Conservation (phyloP, 495 filamentous ascomycete genomes). For the Oleoguttula mirabilis region DNA sequence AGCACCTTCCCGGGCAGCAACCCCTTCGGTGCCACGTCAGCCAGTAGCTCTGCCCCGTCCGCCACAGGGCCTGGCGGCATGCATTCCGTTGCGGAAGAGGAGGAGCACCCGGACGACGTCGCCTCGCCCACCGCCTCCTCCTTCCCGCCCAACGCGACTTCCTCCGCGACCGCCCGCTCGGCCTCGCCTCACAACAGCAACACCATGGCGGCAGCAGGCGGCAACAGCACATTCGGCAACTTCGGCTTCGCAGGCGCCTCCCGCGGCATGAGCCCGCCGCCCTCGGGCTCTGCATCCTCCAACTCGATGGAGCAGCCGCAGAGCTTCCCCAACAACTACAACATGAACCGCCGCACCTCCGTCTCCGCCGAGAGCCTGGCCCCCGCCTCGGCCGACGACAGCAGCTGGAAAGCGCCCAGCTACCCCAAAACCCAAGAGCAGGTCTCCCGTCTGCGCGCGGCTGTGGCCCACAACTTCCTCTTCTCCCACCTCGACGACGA, state of each 20-base stretch:
- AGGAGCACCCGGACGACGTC: slow-evolving; percentile 44
- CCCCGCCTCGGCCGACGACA: slow-evolving; percentile 65
- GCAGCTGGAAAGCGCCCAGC: slow-evolving; percentile 81
- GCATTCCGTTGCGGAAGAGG: slow-evolving; percentile 48
- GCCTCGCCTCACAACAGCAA: slow-evolving; percentile 14
- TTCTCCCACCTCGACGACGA: slow-evolving; percentile 94
- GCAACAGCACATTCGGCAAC: slow-evolving; percentile 26
- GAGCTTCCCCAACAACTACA: slow-evolving; percentile 85
- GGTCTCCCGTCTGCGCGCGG: slow-evolving; percentile 59
- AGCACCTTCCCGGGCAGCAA: slow-evolving; percentile 46
- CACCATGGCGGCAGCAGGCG: not conserved
- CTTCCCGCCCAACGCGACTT: slow-evolving; percentile 31
- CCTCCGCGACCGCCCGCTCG: slow-evolving; percentile 19
- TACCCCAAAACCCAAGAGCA: slow-evolving; percentile 77
- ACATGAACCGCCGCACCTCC: slow-evolving; percentile 82
- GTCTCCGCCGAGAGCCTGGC: slow-evolving; percentile 95
- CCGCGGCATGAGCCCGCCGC: slow-evolving; percentile 5
- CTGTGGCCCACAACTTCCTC: slow-evolving; percentile 82
- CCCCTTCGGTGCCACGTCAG: slow-evolving; percentile 38
- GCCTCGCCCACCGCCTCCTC: slow-evolving; percentile 47
- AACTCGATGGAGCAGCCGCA: slow-evolving; percentile 29
- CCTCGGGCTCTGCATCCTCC: slow-evolving; percentile 12
- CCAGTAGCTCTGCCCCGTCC: slow-evolving; percentile 14
- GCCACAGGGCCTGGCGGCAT: slow-evolving; percentile 30
- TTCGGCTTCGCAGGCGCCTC: slow-evolving; percentile 22